phyloP scores from a whole-genome alignment of 2,329 filamentous ascomycete species.

The Aspergillus intermedius region DNA sequence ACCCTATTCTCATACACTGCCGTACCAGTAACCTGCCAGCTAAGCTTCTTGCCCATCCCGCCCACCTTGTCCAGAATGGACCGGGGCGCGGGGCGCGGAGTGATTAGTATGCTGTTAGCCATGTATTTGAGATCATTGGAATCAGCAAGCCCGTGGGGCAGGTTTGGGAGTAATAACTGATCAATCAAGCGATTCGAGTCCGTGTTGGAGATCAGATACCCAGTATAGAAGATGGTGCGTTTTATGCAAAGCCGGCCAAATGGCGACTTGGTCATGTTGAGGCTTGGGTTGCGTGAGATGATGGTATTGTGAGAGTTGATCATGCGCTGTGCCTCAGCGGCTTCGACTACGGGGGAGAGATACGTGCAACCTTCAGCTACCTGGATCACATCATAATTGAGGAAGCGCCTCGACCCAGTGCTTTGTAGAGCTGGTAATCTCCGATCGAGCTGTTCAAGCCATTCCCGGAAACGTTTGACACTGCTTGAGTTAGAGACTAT shows the following conservation, averaged over 20 bases:
- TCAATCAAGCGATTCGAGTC: conserved; percentile 67
- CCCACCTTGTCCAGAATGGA: conserved; percentile 76
- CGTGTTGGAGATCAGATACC: conserved; percentile 70
- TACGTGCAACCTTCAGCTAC: conserved; percentile 69
- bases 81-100: conserved; percentile 65
- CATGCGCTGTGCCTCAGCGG: conserved; percentile 79
- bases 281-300: conserved; percentile 22
- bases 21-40: conserved; percentile 74
- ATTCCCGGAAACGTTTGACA: conserved; percentile 77
- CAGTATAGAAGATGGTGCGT: conserved; percentile 85
- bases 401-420: conserved; percentile 53
- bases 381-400: conserved; percentile 75
- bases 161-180: conserved; percentile 50
- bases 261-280: conserved; percentile 36
- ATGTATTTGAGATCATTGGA: conserved; percentile 68
- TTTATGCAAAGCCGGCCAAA: conserved; percentile 61
- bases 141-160: conserved; percentile 57
- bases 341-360: conserved; percentile 71
- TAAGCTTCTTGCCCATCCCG: conserved; percentile 74
- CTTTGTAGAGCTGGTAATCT: conserved; percentile 39
- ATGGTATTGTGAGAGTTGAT: conserved; percentile 73
- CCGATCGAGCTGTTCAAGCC: conserved; percentile 71
- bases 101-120: conserved; percentile 87
- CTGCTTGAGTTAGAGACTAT: conserved; percentile 27
- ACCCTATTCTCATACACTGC: conserved; percentile 71